Percentiles rank a stretch among this genome's conserved stretches.
phyloP scores from a whole-genome alignment of 352 stramenopile species.

The Globisporangium recalcitrans region DNA sequence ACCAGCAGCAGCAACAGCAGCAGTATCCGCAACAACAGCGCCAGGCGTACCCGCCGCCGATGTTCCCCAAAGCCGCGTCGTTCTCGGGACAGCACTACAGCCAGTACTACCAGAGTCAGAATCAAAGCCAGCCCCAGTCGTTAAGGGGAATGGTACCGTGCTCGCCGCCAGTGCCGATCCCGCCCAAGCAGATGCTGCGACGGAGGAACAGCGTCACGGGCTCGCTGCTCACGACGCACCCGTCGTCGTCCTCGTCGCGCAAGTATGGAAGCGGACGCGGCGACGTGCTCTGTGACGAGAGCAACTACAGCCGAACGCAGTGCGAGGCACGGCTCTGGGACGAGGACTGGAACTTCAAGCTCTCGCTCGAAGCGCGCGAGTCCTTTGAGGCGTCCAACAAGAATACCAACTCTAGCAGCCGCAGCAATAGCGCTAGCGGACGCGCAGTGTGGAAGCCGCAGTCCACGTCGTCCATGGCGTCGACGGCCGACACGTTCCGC shows the following conservation, averaged over 20 bases:
- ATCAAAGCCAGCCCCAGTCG: not conserved
- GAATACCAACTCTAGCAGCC: constrained; percentile 12
- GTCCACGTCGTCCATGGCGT: constrained; percentile 29
- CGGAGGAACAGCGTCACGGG: constrained; percentile 16
- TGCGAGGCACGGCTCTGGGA: constrained; percentile 53
- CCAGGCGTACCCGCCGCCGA: not conserved
- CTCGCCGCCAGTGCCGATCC: constrained; percentile 22
- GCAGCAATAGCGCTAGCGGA: constrained; percentile 9
- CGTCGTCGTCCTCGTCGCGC: not conserved
- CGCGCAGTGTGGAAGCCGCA: constrained; percentile 15
- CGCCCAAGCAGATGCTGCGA: constrained; percentile 12
- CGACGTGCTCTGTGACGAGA: not conserved
- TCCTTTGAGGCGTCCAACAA: constrained; percentile 36
- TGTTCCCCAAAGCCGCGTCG: constrained; percentile 12
- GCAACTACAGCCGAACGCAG: constrained; percentile 34
- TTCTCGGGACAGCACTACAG: constrained; percentile 14
- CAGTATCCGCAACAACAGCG: not conserved
- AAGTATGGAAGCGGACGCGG: too few relatives aligned
- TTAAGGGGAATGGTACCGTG: constrained; percentile 13
- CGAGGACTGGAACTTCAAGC: constrained; percentile 70
- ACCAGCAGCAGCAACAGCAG: not conserved
- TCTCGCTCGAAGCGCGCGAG: constrained; percentile 60
- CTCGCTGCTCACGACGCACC: constrained; percentile 8
- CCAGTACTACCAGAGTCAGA: not conserved
- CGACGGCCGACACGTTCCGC: constrained; percentile 27